These are phyloP conservation scores for Trichophyton benhamiae DNA, from an alignment of 2,329 filamentous ascomycete genomes.

Conservation along the genomic window DNA sequence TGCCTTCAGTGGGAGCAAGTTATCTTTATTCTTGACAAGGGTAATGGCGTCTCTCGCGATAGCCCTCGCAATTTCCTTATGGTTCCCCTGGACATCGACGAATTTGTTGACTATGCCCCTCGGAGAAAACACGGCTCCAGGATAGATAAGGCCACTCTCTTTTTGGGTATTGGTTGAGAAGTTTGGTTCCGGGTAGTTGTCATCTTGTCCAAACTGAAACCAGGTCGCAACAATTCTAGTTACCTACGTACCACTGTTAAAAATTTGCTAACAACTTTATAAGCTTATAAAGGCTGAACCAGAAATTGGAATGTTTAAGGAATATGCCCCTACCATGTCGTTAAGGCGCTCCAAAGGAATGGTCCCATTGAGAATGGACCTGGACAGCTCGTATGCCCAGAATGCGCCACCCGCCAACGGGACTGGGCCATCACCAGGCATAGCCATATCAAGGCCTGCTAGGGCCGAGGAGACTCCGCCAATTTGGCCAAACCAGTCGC, in stretches of 20 bases:
- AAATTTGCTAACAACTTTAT: conserved; percentile 6
- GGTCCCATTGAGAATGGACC: conserved; percentile 44
- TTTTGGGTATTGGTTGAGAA: conserved; percentile 49
- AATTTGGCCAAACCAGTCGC: conserved; percentile 56
- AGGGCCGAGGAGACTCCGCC: conserved; percentile 48
- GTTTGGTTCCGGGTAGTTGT: conserved; percentile 45
- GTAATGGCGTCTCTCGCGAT: conserved; percentile 46
- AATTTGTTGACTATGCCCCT: conserved; percentile 56
- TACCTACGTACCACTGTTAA: conserved; percentile 24
- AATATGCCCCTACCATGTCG: conserved; percentile 27
- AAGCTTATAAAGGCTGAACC: background rate
- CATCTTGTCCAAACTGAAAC: conserved; percentile 46
- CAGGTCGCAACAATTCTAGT: conserved; percentile 47
- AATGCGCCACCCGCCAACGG: conserved; percentile 42
- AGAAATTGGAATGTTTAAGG: background rate
- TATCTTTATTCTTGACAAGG: conserved; percentile 51
- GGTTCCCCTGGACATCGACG: conserved; percentile 46
- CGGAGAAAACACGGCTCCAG: conserved; percentile 47
- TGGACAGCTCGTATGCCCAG: conserved; percentile 46
- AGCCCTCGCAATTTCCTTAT: conserved; percentile 39
- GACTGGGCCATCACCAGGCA: conserved; percentile 49
- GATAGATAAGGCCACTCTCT: conserved; percentile 44
- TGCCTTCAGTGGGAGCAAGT: conserved; percentile 38
- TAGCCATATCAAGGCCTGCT: conserved; percentile 56
- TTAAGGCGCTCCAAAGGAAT: conserved; percentile 47